phyloP scores from a whole-genome alignment of 371 early-diverging fungal species.

The Mortierella sp. region DNA sequence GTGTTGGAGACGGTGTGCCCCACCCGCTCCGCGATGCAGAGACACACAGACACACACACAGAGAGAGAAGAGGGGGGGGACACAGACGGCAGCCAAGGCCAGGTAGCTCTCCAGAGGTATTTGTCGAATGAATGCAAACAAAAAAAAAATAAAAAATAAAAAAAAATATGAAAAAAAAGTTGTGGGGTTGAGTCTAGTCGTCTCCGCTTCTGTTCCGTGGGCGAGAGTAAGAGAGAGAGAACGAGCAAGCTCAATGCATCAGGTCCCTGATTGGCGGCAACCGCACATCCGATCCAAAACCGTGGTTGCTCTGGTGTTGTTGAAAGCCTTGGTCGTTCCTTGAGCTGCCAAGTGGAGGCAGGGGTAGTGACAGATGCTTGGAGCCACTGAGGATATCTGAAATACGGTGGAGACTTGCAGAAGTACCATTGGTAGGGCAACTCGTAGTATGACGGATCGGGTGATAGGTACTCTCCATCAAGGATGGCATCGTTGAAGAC shows the following conservation, averaged over 20 bases:
- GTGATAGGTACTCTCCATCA: constrained; percentile 47
- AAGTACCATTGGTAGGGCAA: constrained; percentile 1
- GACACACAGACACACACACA: neutral
- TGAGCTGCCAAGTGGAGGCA: constrained; percentile 55
- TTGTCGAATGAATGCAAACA: neutral
- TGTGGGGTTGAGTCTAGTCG: constrained; percentile 19
- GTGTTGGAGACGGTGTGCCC: too few species aligned
- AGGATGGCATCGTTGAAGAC: constrained; percentile 33
- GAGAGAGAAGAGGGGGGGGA: constrained; percentile 5
- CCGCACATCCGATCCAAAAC: constrained; percentile 39
- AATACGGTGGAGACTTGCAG: constrained; percentile 10
- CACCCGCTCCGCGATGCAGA: too few species aligned
- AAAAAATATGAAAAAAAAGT: constrained; percentile 7
- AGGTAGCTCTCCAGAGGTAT: neutral
- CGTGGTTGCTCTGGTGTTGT: constrained; percentile 11
- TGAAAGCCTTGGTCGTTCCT: neutral
- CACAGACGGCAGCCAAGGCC: neutral
- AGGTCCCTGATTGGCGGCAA: constrained; percentile 46
- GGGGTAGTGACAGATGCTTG: constrained; percentile 51
- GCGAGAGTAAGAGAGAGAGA: neutral
- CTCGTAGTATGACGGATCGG: constrained; percentile 22
- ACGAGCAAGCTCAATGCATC: constrained; percentile 15
- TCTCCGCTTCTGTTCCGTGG: too few species aligned
- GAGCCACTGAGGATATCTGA: constrained; percentile 11
- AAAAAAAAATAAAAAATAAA: neutral